Evolutionary conservation across 2,329 filamentous ascomycete species (phyloP).

Genomic region (Alternaria alternata): DNA sequence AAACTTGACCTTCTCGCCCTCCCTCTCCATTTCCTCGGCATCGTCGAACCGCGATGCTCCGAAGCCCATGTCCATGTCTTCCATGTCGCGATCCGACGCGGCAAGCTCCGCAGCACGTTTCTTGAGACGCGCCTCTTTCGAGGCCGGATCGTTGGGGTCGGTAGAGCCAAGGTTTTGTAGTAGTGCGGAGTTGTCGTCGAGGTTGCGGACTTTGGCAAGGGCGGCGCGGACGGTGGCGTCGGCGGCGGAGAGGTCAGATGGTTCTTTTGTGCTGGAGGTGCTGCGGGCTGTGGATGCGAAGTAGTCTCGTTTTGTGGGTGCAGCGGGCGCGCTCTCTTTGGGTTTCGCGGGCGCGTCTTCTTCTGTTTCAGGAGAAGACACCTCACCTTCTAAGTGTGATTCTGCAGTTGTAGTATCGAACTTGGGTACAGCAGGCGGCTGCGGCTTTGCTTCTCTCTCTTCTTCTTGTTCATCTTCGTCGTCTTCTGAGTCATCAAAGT

Average conservation of each 20-base stretch:
- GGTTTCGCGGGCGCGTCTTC: constrained; percentile 12
- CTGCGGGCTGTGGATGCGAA: constrained; percentile 24
- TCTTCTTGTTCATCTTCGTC: constrained; percentile 28
- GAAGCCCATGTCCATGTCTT: constrained; percentile 95
- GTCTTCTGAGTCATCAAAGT: constrained; percentile 58
- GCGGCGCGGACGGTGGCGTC: constrained; percentile 85
- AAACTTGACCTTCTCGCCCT: constrained; percentile 68
- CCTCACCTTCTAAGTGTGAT: not conserved
- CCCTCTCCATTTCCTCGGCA: constrained; percentile 78
- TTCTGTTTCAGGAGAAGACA: constrained; percentile 6
- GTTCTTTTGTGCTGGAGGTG: constrained; percentile 29
- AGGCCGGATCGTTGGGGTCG: constrained; percentile 46
- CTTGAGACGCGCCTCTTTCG: constrained; percentile 73
- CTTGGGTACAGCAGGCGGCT: constrained; percentile 2
- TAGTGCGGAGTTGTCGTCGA: constrained; percentile 56
- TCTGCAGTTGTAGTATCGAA: not conserved
- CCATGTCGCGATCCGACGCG: constrained; percentile 77
- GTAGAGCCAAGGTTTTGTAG: constrained; percentile 50
- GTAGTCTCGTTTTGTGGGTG: constrained; percentile 32
- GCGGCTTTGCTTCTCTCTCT: not conserved
- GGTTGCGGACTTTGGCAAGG: constrained; percentile 75
- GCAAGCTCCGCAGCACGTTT: constrained; percentile 71
- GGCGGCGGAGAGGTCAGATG: constrained; percentile 55
- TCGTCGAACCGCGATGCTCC: constrained; percentile 87
- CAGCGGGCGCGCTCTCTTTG: constrained; percentile 4